Evolutionary conservation across 2,329 filamentous ascomycete species (phyloP), one percentile per base, ranked within the genome.

Genomic region (Fusarium xyrophilum): DNA sequence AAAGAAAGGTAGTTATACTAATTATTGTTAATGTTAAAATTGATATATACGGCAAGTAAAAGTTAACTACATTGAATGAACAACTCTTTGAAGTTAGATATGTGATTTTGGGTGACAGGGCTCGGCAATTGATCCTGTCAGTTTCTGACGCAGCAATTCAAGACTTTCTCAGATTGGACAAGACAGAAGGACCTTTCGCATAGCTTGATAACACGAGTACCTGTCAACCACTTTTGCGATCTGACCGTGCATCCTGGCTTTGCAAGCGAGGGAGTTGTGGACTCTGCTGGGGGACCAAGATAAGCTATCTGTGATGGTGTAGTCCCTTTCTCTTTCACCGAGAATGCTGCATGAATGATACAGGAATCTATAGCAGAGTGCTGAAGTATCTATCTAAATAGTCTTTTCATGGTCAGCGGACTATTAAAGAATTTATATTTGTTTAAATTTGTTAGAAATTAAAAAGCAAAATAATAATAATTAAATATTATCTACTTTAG

Each of bases 111-210:
- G 39, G 1, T 17, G 13, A 25, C 25, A 9, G 2, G 21, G 21
- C 21, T 25, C 11, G 15, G 39, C 21, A 3, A 42, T 25, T 13
- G 10, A 25, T 19, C 7, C 25, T 25, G 1, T 3, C 7, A 42
- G 11, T 7, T 21, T 42, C 14, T 23, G 4, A 23, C 6, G 21
- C 6, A 40, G 38, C 4, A 40, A 23, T 40, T 23, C 5, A 17
- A 40, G 14, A 23, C 21, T 23, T 15, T 40, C 14, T 5, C 38
- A 40, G 9, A 23, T 23, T 12, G 21, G 21, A 40, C 38, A 7
- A 40, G 38, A 40, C 14, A 17, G 14, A 40, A 17, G 21, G 10
- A 23, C 0, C 10, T 40, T 2, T 21, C 0, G 0, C 0, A 15
- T 15, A 3, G 13, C 4, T 7, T 39, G 10, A 7, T 2, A 21